Base-by-base conservation (phyloP, 768 basidiomycete genomes). In the Xerocomellus amylosporus region DNA sequence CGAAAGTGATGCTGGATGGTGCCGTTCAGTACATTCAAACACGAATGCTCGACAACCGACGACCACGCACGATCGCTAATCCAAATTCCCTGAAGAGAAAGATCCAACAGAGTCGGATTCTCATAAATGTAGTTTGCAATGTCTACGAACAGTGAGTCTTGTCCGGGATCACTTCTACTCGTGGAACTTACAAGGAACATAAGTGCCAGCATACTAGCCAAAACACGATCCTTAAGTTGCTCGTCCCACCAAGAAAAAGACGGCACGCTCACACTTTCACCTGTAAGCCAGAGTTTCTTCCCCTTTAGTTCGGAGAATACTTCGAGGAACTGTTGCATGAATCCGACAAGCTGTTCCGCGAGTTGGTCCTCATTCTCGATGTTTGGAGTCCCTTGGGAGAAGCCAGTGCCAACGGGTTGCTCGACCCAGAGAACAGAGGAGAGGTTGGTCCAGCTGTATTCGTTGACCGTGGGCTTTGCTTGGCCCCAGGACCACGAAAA, bases 391-490 rank as follows among this genome's bases (percentile, higher is more conserved):
- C 88, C 88, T 55, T 86, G 85, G 3, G 86, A 86, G 66, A 84
- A 90, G 0, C 88, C 88, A 5, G 88, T 90, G 5, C 88, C 88
- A 30, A 90, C 83, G 4, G 88, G 88, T 58, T 90, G 89, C 58
- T 91, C 89, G 12, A 90, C 80, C 76, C 79, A 91, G 17, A 90
- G 71, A 8, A 89, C 70, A 51, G 84, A 88, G 2, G 87, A 87
- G 8, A 90, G 74, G 62, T 90, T 90, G 0, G 88, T 90, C 88
- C 88, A 90, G 67, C 86, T 87, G 60, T 77, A 79, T 58, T 85
- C 76, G 49, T 89, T 90, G 6, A 67, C 74, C 1, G 79, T 86
- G 4, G 87, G 83, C 51, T 77, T 76, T 2, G 86, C 87, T 61
- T 81, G 79, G 1, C 88, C 88, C 41, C 60, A 74, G 7, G 77